Base-by-base conservation (phyloP, 2,329 filamentous ascomycete species). In the Leptographium procerum region DNA sequence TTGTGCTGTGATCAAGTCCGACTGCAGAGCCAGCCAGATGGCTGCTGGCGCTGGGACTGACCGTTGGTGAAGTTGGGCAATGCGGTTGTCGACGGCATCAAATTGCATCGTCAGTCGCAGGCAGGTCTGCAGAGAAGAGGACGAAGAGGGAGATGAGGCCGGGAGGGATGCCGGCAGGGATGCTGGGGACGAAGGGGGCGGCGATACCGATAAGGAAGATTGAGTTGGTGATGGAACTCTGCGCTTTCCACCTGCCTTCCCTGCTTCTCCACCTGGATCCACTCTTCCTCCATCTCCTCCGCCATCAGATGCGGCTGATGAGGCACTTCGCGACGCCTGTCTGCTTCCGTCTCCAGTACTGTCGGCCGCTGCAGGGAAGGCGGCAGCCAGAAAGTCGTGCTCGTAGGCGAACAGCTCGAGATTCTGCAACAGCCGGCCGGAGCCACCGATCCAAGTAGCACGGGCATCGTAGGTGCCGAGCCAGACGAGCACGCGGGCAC, bases 401-500 rank as follows among this genome's bases (percentile, higher is more conserved):
- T 58, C 57, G n/a, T 24, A 55, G 2, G 24, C 3, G 22, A 43
- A 58, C 24, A 58, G 31, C 52, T 58, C 57, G 5, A 58, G 52
- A n/a, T 55, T 58, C 14, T 58, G 52, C 52, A 58, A 45, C 43
- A 58, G 52, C 1, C 52, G 57, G 11, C 57, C 57, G 3, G 52
- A 50, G 24, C 57, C 57, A 22, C 57, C 52, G 33, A 58, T 45
- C 57, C 57, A 58, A 3, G 57, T 45, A 16, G 57, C 57, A 1
- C 57, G 52, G 5, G 57, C 57, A 9, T 58, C 57, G 57, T 43
- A 55, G 14, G 57, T 58, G n/a, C 57, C 57, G 4, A 58, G 57
- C 57, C 57, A 58, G 24, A 58, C 28, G 28, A 58, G 52, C 43
- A 58, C 57, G 52, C 57, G 57, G 16, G 52, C 57, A 11, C 57